Evolutionary conservation across 1,139 yeast species (phyloP), one percentile per base, ranked within the genome.

Genomic region (Yamadazyma atmosphaerica): DNA sequence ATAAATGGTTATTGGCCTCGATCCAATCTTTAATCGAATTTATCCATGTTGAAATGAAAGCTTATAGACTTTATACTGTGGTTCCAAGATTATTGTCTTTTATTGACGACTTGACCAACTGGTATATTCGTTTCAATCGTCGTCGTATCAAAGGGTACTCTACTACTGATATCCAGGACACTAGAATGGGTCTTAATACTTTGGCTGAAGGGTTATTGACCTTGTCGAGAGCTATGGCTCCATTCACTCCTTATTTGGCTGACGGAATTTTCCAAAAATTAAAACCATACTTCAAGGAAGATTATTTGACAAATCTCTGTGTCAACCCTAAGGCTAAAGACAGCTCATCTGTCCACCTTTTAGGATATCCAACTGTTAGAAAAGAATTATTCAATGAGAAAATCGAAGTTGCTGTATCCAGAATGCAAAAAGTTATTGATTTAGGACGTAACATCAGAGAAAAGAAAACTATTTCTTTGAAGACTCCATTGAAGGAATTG

Each of bases 81-180:
- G 98, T 94, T 50, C 96, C 98, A 53, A 86, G 84, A 59, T 73
- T 94, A 58, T 77, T 94, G 55, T 74, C 79, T 43, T 85, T 92
- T 62, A 86, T 94, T 63, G 98, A 92, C 56, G 89, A 87, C 58
- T 79, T 94, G 65, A 94, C 99, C 50, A 94, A 94, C 72, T 92
- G 98, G 98, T 94, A 94, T 74, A 94, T 94, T 62, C 84, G 99
- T 66, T 86, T 94, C 68, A 92, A 94, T 74, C 90, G 99, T 74
- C 82, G 90, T 72, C 92, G 99, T 74, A 78, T 94, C 57, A 94
- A 94, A 83, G 98, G 98, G 60, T 62, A 63, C 46, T 45, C 69
- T 13, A 89, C 83, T 57, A 84, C 78, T 42, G 96, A 95, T 46
- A 67, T 78, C 38, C 84, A 82, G 37, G 98, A 94, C 60, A 85